Percentiles rank a stretch among this genome's conserved stretches.
These are phyloP conservation scores for Nothomitra cinnamomea DNA, from an alignment of 2,329 filamentous ascomycete species.

Conservation along the genomic window DNA sequence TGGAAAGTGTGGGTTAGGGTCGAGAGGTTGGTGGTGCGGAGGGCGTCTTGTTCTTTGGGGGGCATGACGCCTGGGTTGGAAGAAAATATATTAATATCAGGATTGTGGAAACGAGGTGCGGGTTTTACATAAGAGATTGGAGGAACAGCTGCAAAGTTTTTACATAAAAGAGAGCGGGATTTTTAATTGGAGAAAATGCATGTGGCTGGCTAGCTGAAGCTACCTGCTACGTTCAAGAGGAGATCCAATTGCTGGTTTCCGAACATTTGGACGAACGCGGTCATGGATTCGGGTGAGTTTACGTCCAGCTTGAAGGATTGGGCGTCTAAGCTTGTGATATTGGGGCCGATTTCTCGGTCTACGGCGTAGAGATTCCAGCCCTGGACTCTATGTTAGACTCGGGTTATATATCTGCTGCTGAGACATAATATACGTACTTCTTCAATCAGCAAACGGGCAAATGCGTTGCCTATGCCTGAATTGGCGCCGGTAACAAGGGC, in stretches of 20 bases:
- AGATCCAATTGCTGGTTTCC: conserved; percentile 19
- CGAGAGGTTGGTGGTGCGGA: conserved; percentile 10
- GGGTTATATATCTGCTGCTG: too few relatives aligned
- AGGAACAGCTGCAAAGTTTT: too few relatives aligned
- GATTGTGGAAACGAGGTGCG: too few relatives aligned
- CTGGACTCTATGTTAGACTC: not conserved
- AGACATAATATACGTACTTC: too few relatives aligned
- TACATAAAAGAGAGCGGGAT: too few relatives aligned
- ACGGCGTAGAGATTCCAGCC: too few relatives aligned
- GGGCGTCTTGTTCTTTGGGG: conserved; percentile 18
- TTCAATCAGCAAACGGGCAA: conserved; percentile 10
- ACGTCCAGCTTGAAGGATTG: conserved; percentile 17
- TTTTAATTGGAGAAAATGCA: too few relatives aligned
- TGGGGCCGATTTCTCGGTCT: too few relatives aligned
- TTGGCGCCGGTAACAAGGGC: conserved; percentile 26
- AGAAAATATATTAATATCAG: too few relatives aligned
- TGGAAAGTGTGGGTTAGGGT: conserved; percentile 20
- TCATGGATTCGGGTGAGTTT: conserved; percentile 19
- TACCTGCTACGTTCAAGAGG: conserved; percentile 22
- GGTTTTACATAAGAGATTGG: too few relatives aligned
- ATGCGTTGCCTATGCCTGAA: conserved; percentile 24
- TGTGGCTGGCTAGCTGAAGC: too few relatives aligned
- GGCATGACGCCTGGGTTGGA: conserved; percentile 15
- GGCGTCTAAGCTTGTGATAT: too few relatives aligned
- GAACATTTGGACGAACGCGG: conserved; percentile 18